These are phyloP conservation scores for Aeminium ludgeri DNA, from an alignment of 495 filamentous ascomycete genomes.

Conservation along the genomic window DNA sequence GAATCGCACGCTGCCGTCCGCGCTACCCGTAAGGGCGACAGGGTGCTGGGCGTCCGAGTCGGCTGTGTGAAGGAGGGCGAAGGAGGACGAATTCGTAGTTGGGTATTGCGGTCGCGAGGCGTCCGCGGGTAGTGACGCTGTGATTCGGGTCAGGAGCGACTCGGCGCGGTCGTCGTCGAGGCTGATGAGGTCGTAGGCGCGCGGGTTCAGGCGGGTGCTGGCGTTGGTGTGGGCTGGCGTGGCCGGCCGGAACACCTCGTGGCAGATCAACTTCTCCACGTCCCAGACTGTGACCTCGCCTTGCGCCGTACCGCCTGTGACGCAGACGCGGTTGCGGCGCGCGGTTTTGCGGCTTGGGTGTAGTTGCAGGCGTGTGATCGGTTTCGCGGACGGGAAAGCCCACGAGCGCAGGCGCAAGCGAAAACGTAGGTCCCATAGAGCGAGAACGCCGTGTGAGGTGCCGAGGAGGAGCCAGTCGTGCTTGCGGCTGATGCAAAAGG, in stretches of 20 bases:
- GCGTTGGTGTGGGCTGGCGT: constrained; percentile 22
- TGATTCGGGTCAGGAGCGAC: constrained; percentile 77
- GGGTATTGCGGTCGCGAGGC: constrained; percentile 33
- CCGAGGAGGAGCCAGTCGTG: constrained; percentile 82
- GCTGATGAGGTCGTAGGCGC: constrained; percentile 70
- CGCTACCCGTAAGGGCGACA: constrained; percentile 74
- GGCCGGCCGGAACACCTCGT: constrained; percentile 64
- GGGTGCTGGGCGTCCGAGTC: constrained; percentile 40
- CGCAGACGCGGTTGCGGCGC: constrained; percentile 59
- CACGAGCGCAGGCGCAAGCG: constrained; percentile 71
- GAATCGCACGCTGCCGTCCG: constrained; percentile 79
- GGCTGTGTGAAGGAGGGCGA: constrained; percentile 34
- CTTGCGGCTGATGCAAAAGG: constrained; percentile 71
- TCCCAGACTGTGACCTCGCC: constrained; percentile 97
- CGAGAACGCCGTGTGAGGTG: constrained; percentile 81
- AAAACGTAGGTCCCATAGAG: constrained; percentile 94
- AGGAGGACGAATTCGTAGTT: constrained; percentile 11
- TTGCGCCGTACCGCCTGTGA: constrained; percentile 72
- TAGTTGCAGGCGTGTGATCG: constrained; percentile 63
- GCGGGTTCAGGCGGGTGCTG: constrained; percentile 17
- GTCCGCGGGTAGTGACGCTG: constrained; percentile 32
- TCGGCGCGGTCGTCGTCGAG: constrained; percentile 81
- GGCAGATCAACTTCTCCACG: constrained; percentile 71
- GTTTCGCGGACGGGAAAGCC: constrained; percentile 65
- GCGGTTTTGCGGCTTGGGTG: constrained; percentile 40